phyloP scores from a whole-genome alignment of 164 flowering plant species.

The Akebia trifoliata region DNA sequence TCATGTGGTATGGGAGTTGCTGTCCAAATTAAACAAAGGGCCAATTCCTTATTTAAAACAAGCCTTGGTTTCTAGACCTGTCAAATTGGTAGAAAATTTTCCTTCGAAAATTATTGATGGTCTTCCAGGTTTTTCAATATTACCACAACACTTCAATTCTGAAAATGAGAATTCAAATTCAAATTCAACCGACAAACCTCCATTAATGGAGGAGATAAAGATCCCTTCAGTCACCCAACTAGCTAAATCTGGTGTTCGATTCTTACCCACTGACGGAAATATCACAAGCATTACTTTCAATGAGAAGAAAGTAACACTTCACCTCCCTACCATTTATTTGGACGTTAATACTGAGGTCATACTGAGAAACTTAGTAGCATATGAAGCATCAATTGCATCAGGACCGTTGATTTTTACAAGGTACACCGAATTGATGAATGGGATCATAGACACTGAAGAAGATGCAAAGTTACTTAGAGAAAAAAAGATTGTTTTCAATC shows the following conservation, averaged over 20 bases:
- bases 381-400: constrained; percentile 49
- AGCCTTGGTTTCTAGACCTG: constrained; percentile 13
- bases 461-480: constrained; percentile 51
- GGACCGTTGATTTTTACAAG: too few species aligned
- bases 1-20: constrained; percentile 2
- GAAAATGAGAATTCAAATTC: constrained; percentile 2
- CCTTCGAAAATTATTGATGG: constrained; percentile 13
- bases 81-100: constrained; percentile 13
- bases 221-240: constrained; percentile 37
- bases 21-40: constrained; percentile 10
- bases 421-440: constrained; percentile 62
- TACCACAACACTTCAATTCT: constrained; percentile 13
- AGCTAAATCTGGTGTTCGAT: constrained; percentile 19
- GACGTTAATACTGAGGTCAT: too few species aligned
- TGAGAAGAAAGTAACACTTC: constrained; percentile 9
- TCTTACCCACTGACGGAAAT: constrained; percentile 17
- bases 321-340: constrained; percentile 30
- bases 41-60: neutral
- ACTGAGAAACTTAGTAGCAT: constrained; percentile 60
- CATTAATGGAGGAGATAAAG: constrained; percentile 30
- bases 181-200: neutral
- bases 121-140: constrained; percentile 9
- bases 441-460: too few species aligned
- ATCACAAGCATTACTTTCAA: constrained; percentile 30
- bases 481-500: constrained; percentile 44